phyloP scores from a whole-genome alignment of 2,329 filamentous ascomycete genomes.

The Fusarium praegraminearum region DNA sequence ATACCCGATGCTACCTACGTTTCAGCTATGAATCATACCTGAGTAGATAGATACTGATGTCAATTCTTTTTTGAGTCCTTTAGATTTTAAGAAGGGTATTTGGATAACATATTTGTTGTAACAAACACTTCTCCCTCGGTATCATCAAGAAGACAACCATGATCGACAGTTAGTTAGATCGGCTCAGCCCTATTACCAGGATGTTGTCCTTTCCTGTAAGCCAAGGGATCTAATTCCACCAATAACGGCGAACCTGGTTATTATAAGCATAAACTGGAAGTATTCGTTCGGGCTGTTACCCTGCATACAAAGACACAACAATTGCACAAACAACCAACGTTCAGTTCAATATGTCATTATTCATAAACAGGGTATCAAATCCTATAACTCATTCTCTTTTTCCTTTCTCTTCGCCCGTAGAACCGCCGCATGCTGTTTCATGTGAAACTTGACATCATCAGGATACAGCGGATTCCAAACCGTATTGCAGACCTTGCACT shows the following conservation, averaged over 20 bases:
- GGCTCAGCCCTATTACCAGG: constrained; percentile 10
- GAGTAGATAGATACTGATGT: not conserved
- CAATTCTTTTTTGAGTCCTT: not conserved
- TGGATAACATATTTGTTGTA: too few species aligned
- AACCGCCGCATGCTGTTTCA: constrained; percentile 55
- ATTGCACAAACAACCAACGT: not conserved
- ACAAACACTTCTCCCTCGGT: not conserved
- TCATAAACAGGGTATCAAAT: constrained; percentile 43
- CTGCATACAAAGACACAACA: not conserved
- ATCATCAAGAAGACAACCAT: not conserved
- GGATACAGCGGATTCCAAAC: constrained; percentile 60
- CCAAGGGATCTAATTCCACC: not conserved
- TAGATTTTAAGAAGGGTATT: too few species aligned
- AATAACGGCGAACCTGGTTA: not conserved
- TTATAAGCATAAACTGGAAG: not conserved
- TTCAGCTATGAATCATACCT: not conserved
- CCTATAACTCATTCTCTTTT: constrained; percentile 42
- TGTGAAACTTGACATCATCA: constrained; percentile 58
- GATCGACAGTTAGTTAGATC: not conserved
- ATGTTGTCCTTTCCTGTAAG: not conserved
- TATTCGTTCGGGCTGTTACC: not conserved
- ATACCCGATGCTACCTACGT: constrained; percentile 10
- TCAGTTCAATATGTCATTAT: constrained; percentile 8
- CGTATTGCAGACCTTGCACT: constrained; percentile 58
- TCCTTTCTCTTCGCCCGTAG: constrained; percentile 46